A percentile compares a stretch with the other conserved stretches of the same genome.
phyloP scores from a whole-genome alignment of 176 grass and related monocot species.

The Thinopyrum elongatum region DNA sequence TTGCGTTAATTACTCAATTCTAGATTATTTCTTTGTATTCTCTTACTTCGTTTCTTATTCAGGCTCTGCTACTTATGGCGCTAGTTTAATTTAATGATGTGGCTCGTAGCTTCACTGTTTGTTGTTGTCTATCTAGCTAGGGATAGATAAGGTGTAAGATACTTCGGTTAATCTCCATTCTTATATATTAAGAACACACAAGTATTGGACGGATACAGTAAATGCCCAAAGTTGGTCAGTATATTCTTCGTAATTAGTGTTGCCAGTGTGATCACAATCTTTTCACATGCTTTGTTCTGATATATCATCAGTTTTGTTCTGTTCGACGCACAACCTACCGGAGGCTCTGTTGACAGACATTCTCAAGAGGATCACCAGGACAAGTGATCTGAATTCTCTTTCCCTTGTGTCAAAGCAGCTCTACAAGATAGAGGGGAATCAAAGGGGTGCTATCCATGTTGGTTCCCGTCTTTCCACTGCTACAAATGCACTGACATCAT shows the following conservation, averaged over 20 bases:
- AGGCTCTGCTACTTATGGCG: too few relatives aligned
- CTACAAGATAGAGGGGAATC: constrained; percentile 32
- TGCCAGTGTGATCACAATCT: background rate
- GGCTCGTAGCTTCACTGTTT: background rate
- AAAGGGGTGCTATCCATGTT: background rate
- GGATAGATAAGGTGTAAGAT: background rate
- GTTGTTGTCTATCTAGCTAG: background rate
- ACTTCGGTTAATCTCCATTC: background rate
- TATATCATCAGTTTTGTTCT: background rate
- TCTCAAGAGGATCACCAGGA: constrained; percentile 41
- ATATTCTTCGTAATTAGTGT: background rate
- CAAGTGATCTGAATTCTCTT: constrained; percentile 52
- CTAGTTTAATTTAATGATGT: too few relatives aligned
- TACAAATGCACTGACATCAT: background rate
- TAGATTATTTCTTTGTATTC: background rate
- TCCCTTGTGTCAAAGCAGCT: constrained; percentile 46
- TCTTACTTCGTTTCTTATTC: too few relatives aligned
- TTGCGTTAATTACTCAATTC: background rate
- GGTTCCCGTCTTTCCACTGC: background rate
- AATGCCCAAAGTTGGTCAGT: background rate
- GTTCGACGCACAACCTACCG: constrained; percentile 47
- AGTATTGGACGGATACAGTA: too few relatives aligned
- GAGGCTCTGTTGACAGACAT: constrained; percentile 47
- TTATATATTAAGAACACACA: too few relatives aligned
- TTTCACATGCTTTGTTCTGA: background rate